phyloP scores from a whole-genome alignment of 345 rosid species.

The Mangifera indica region DNA sequence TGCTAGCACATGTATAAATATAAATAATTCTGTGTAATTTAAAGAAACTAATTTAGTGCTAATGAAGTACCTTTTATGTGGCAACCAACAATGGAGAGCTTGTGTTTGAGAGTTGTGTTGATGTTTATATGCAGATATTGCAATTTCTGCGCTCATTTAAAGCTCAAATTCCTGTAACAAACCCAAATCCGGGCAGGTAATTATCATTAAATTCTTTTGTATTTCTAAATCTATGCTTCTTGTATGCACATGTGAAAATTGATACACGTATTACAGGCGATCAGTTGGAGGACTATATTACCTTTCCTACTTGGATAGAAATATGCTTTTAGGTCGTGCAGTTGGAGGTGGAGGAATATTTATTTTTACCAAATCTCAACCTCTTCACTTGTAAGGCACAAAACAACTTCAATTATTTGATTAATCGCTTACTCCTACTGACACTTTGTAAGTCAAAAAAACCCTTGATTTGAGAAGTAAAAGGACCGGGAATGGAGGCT shows the following conservation, averaged over 20 bases:
- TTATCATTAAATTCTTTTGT: not conserved
- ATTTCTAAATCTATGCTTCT: not conserved
- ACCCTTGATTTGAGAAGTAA: too few species aligned
- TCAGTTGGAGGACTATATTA: conserved; percentile 85
- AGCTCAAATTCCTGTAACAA: conserved; percentile 68
- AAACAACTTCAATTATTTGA: too few species aligned
- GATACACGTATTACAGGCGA: conserved; percentile 39
- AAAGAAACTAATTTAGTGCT: not conserved
- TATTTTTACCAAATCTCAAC: too few species aligned
- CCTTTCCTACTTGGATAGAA: conserved; percentile 71
- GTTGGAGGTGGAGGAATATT: conserved; percentile 59
- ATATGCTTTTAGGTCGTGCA: conserved; percentile 86
- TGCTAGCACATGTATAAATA: too few species aligned
- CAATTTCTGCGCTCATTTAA: conserved; percentile 61
- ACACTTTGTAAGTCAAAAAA: too few species aligned
- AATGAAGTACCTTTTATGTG: not conserved
- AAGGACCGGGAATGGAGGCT: too few species aligned
- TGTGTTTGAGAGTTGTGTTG: too few species aligned
- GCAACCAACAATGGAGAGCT: not conserved
- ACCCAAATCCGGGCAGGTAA: conserved; percentile 62
- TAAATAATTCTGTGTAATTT: not conserved
- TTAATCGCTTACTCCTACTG: too few species aligned
- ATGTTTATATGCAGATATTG: conserved; percentile 48
- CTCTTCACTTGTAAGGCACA: too few species aligned
- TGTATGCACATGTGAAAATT: conserved; percentile 15